Evolutionary conservation across 2,329 filamentous ascomycete species (phyloP).

Genomic region (Arthrobotrys sphaeroides): DNA sequence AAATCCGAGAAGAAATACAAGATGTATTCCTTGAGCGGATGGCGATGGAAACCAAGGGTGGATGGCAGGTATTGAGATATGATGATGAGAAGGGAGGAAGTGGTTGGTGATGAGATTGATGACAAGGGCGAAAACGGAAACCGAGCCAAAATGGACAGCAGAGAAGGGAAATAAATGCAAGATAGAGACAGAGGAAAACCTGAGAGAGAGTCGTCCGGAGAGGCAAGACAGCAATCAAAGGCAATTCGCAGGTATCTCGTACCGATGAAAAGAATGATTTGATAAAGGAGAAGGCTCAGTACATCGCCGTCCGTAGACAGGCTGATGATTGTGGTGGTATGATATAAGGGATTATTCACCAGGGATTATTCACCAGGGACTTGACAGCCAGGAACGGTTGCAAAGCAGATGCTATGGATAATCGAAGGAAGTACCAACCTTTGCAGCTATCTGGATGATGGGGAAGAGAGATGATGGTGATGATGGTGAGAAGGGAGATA

Average conservation of each 20-base stretch:
- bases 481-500: not conserved
- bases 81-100: too few species aligned
- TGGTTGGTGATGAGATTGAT: slow-evolving; percentile 30
- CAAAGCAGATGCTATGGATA: not conserved
- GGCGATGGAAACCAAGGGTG: not conserved
- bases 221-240: not conserved
- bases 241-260: slow-evolving; percentile 19
- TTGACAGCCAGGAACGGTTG: not conserved
- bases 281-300: slow-evolving; percentile 20
- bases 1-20: slow-evolving; percentile 17
- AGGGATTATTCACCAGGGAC: too few species aligned
- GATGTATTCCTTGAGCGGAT: not conserved
- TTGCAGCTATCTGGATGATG: not conserved
- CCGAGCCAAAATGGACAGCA: not conserved
- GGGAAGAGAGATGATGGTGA: not conserved
- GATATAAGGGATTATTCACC: slow-evolving; percentile 50
- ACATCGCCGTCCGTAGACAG: slow-evolving; percentile 33
- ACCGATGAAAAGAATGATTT: not conserved
- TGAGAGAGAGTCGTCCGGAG: not conserved
- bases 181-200: not conserved
- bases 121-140: slow-evolving; percentile 32
- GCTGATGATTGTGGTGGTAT: too few species aligned
- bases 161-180: slow-evolving; percentile 19
- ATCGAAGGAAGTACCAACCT: not conserved
- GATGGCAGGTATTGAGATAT: slow-evolving; percentile 3